Evolutionary conservation across 495 filamentous ascomycete species (phyloP).

Genomic region (Annulohypoxylon stygium): DNA sequence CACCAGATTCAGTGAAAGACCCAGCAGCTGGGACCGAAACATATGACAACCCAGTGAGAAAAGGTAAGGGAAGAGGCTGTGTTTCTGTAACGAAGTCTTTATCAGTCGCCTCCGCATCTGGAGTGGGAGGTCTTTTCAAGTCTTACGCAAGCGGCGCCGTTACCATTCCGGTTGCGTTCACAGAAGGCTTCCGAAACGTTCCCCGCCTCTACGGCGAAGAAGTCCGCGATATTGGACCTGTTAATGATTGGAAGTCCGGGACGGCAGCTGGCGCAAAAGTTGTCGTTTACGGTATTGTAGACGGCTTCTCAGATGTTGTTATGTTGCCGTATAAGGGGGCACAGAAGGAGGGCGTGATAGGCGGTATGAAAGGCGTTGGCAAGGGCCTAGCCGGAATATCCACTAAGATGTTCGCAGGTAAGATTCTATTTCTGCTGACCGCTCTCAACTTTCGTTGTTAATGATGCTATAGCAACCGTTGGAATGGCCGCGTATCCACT

Average conservation of each 20-base stretch:
- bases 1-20: no score
- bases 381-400: background rate
- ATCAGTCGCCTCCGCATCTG: constrained; percentile 50
- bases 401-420: constrained; percentile 3
- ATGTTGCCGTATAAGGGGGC: background rate
- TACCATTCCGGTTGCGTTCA: constrained; percentile 66
- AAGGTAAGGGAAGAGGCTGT: background rate
- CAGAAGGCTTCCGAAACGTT: constrained; percentile 70
- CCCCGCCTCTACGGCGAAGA: constrained; percentile 69
- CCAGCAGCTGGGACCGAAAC: background rate
- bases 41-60: background rate
- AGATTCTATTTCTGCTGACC: background rate
- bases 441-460: background rate
- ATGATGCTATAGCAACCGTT: background rate
- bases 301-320: constrained; percentile 24
- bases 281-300: constrained; percentile 26
- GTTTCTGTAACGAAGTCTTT: constrained; percentile 22
- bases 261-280: constrained; percentile 47
- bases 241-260: constrained; percentile 58
- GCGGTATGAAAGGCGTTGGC: constrained; percentile 5
- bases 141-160: constrained; percentile 59
- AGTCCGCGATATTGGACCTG: constrained; percentile 53
- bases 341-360: background rate
- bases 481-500: background rate
- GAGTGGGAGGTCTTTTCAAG: constrained; percentile 53